Evolutionary conservation across 345 rosid genomes (phyloP), one percentile per base, ranked within the genome.

Genomic region (Limnanthes douglasii): DNA sequence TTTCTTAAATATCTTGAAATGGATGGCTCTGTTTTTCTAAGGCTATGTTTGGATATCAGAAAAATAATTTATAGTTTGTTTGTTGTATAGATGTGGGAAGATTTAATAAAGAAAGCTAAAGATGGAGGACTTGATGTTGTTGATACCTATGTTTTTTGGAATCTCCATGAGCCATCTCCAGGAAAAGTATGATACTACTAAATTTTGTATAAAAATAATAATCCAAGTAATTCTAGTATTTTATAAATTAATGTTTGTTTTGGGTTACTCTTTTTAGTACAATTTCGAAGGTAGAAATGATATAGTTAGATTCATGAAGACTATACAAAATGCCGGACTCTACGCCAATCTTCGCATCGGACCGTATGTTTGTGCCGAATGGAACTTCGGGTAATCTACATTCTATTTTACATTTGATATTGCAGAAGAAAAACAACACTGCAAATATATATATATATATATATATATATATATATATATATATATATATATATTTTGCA

Each of bases 311-410:
- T 92, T 92, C 59, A 43, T 92, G 41, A 85, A 78, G 73, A 59
- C 78, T 56, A 76, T 64, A 13, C 77, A 92, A 27, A 70, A 80
- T 60, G 93, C 93, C 23, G 99, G 99, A n/a, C 94, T 92, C 31
- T 73, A 63, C 51, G 78, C 67, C 53, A 66, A 92, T 73, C 96
- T 92, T 60, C 64, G 99, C 43, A 75, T 90, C 54, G 99, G 99
- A 19, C 99, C 99, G 40, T 90, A 67, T 55, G 61, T 75, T 31
- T 90, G 99, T 57, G 99, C 93, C 9, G 96, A 90, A 54, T 90
- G 99, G 99, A 90, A 85, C 38, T 90, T 70, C 30, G 99, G 99
- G 99, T 90, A 65, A 51, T 19, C 15, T n/a, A n/a, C n/a, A n/a
- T n/a, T n/a, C n/a, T n/a, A n/a, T n/a, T n/a, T n/a, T n/a, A n/a